A percentile compares a stretch with the other conserved stretches of the same genome.
phyloP scores from a whole-genome alignment of 2,329 filamentous ascomycete species.

The Tetracladium maxilliforme region DNA sequence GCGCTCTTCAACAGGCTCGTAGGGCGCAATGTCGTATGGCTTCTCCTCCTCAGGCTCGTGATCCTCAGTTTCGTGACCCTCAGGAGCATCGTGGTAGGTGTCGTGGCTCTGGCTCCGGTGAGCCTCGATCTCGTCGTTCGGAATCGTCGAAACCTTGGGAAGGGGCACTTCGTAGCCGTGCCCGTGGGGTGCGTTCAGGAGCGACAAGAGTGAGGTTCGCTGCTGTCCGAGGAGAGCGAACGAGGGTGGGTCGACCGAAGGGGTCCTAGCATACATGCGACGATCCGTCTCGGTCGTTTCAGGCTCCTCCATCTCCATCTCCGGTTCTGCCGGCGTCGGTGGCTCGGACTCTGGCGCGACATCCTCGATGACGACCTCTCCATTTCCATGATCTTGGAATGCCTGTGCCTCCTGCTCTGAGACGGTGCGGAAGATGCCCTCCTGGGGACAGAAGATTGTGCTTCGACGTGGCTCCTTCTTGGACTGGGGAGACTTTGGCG shows the following conservation, averaged over 20 bases:
- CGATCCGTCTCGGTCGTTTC: too few species aligned
- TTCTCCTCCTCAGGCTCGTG: constrained; percentile 7
- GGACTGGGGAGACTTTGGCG: background rate
- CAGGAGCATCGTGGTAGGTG: constrained; percentile 28
- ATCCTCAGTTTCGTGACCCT: too few species aligned
- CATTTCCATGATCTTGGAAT: constrained; percentile 19
- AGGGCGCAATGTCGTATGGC: constrained; percentile 9
- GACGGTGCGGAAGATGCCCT: constrained; percentile 48
- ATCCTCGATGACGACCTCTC: constrained; percentile 16
- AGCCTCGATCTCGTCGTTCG: constrained; percentile 4
- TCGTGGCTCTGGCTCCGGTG: constrained; percentile 18
- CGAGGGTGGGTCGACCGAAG: constrained; percentile 46
- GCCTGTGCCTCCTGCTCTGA: constrained; percentile 39
- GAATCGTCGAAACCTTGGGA: too few species aligned
- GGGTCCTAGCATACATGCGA: constrained; percentile 43
- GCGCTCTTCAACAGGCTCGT: constrained; percentile 10
- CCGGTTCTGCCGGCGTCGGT: too few species aligned
- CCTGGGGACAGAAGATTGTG: constrained; percentile 43
- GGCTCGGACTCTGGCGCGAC: too few species aligned
- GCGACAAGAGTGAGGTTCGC: constrained; percentile 43
- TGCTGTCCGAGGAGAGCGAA: constrained; percentile 36
- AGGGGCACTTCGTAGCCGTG: too few species aligned
- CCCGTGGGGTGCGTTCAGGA: constrained; percentile 41
- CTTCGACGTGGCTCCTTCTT: constrained; percentile 24
- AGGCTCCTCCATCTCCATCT: constrained; percentile 4